Evolutionary conservation across 495 filamentous ascomycete genomes (phyloP).

Genomic region (Talaromyces borbonicus): DNA sequence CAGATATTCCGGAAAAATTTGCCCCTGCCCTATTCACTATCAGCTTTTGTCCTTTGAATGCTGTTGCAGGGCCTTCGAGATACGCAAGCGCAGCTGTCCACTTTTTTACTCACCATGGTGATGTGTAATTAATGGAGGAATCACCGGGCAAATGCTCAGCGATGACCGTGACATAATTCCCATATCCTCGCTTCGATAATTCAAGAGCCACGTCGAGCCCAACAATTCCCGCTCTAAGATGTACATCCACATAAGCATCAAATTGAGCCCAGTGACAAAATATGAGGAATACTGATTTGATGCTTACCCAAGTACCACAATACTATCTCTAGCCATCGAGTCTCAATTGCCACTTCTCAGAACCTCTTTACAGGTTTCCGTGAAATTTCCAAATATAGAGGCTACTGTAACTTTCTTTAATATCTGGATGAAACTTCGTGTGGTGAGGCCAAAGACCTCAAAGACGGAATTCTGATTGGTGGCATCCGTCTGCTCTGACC

Average conservation of each 20-base stretch:
- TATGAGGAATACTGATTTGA: not conserved
- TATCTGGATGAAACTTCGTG: not conserved
- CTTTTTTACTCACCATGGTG: slow-evolving; percentile 28
- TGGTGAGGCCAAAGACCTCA: not conserved
- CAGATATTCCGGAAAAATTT: slow-evolving; percentile 27
- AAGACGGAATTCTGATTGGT: slow-evolving; percentile 9
- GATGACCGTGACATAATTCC: slow-evolving; percentile 16
- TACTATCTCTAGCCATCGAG: slow-evolving; percentile 11
- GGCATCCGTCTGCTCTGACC: slow-evolving; percentile 9
- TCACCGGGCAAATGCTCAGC: slow-evolving; percentile 26
- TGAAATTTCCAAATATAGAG: too few relatives aligned
- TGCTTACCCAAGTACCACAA: slow-evolving; percentile 15
- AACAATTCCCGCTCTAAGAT: slow-evolving; percentile 22
- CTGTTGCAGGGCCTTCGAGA: too few relatives aligned
- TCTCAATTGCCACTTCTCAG: not conserved
- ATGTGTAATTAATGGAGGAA: slow-evolving; percentile 19
- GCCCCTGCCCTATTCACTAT: slow-evolving; percentile 18
- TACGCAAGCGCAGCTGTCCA: too few relatives aligned
- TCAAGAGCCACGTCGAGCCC: slow-evolving; percentile 25
- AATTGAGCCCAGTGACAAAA: too few relatives aligned
- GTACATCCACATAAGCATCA: not conserved
- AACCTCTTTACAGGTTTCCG: too few relatives aligned
- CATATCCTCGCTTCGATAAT: slow-evolving; percentile 19
- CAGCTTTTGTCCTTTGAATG: not conserved
- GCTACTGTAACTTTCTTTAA: too few relatives aligned